Evolutionary conservation across 352 stramenopile species (phyloP), one percentile per base, ranked within the genome.

Genomic region (Globisporangium spinosum): DNA sequence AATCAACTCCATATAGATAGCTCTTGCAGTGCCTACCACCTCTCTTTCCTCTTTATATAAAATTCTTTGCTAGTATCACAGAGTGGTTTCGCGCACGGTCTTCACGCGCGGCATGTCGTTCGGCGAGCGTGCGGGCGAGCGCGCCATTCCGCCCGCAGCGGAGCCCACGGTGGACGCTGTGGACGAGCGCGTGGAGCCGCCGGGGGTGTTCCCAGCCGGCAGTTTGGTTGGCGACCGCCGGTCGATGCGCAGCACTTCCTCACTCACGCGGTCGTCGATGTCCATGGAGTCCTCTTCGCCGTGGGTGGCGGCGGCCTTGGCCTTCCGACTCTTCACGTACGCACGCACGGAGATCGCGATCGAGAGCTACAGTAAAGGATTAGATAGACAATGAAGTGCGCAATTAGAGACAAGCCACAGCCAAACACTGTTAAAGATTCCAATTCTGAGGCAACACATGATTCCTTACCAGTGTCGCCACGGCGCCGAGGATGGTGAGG

Each of bases 291-390:
- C 64, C 20, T 70, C 57, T 23, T 34, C 15, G 6, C 22, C 45
- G 8, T 32, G 10, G 8, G 45, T 29, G 15, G 23, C 53, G 1
- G 58, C 66, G 4, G 58, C 34, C 40, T 66, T 67, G n/a, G 59
- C 51, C 55, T 85, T 75, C 20, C 79, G 75, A 7, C 74, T 70
- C 13, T 78, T 75, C 17, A 80, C 40, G 62, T 83, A 85, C 5
- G 75, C 79, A 34, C 78, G 77, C 29, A 87, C 69, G 0, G 79
- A 87, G 58, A 85, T 77, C 40, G 76, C 74, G 58, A 87, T 87
- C 32, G 79, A 87, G 65, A 87, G 81, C 75, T 80, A 23, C 20
- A 61, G 3, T 2, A 47, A 78, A 2, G 3, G 27, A 45, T 34
- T n/a, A 27, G 2, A 60, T 29, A 27, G 8, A 60, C 55, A 60